Evolutionary conservation across 2,329 filamentous ascomycete genomes (phyloP).

Genomic region (Canariomyces notabilis): DNA sequence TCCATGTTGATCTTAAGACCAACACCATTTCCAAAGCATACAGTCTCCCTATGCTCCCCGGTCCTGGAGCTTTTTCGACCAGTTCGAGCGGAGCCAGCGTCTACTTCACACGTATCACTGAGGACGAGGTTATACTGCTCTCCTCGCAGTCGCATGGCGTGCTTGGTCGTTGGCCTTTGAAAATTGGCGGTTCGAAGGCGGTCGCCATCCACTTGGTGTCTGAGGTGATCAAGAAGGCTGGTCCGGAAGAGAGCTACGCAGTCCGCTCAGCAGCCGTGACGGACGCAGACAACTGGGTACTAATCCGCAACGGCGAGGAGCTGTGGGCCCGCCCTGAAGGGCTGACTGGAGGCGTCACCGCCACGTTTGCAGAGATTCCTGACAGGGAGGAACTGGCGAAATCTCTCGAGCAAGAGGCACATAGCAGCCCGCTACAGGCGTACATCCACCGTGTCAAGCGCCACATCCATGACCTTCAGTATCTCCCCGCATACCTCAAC

Average conservation of each 20-base stretch:
- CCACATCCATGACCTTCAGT: constrained; percentile 71
- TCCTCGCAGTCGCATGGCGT: constrained; percentile 74
- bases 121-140: constrained; percentile 66
- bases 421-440: constrained; percentile 73
- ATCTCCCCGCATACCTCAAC: constrained; percentile 69
- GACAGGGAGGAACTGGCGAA: constrained; percentile 69
- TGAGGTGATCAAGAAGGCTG: constrained; percentile 71
- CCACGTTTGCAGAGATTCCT: constrained; percentile 73
- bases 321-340: constrained; percentile 81
- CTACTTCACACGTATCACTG: constrained; percentile 80
- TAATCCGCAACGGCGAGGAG: constrained; percentile 75
- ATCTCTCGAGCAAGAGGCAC: constrained; percentile 79
- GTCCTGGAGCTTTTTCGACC: constrained; percentile 70
- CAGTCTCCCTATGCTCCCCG: constrained; percentile 65
- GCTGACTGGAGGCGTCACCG: constrained; percentile 72
- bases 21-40: constrained; percentile 71
- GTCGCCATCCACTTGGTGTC: constrained; percentile 64
- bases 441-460: constrained; percentile 83
- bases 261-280: constrained; percentile 70
- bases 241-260: constrained; percentile 61
- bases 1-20: constrained; percentile 70
- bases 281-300: constrained; percentile 68
- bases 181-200: constrained; percentile 37
- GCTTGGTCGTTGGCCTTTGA: constrained; percentile 67
- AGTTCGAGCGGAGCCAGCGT: constrained; percentile 76